phyloP scores from a whole-genome alignment of 2,329 filamentous ascomycete genomes.

The Lomentospora prolificans region DNA sequence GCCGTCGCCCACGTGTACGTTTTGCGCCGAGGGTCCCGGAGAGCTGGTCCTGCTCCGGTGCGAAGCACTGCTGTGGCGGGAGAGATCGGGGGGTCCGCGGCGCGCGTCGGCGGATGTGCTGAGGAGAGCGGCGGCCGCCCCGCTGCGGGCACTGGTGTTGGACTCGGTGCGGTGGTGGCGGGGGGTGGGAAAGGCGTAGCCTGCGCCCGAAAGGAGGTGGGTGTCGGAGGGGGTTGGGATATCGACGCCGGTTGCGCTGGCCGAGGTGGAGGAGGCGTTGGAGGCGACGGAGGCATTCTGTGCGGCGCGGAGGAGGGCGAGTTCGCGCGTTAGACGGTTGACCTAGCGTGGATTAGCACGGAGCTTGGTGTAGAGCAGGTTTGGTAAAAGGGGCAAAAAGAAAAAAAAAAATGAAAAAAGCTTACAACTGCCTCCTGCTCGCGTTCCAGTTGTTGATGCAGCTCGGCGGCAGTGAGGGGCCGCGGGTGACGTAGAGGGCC shows the following conservation, averaged over 20 bases:
- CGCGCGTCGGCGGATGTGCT: conserved; percentile 24
- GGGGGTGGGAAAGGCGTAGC: conserved; percentile 45
- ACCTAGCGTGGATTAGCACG: conserved; percentile 57
- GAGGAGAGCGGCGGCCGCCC: conserved; percentile 30
- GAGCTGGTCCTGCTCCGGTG: conserved; percentile 42
- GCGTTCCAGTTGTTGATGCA: conserved; percentile 84
- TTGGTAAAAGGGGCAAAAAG: neutral
- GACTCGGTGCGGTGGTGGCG: conserved; percentile 51
- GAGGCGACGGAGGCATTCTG: conserved; percentile 58
- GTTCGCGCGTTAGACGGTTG: conserved; percentile 84
- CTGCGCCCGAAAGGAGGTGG: conserved; percentile 46
- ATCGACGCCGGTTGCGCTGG: conserved; percentile 40
- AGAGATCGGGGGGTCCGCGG: conserved; percentile 27
- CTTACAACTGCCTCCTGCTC: conserved; percentile 88
- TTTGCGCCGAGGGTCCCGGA: conserved; percentile 19
- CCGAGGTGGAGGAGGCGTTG: conserved; percentile 53
- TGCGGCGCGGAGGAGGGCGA: conserved; percentile 67
- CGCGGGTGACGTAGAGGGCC: conserved; percentile 78
- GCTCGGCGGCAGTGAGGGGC: conserved; percentile 77
- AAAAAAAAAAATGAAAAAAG: neutral
- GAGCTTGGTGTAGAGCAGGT: neutral
- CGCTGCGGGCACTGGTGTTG: conserved; percentile 43
- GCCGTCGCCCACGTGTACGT: conserved; percentile 19
- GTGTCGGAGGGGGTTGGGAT: conserved; percentile 29
- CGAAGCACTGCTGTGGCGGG: conserved; percentile 47